Evolutionary conservation across 2,329 filamentous ascomycete genomes (phyloP), one percentile per base, ranked within the genome.

Genomic region (Nigrospora osmanthi): DNA sequence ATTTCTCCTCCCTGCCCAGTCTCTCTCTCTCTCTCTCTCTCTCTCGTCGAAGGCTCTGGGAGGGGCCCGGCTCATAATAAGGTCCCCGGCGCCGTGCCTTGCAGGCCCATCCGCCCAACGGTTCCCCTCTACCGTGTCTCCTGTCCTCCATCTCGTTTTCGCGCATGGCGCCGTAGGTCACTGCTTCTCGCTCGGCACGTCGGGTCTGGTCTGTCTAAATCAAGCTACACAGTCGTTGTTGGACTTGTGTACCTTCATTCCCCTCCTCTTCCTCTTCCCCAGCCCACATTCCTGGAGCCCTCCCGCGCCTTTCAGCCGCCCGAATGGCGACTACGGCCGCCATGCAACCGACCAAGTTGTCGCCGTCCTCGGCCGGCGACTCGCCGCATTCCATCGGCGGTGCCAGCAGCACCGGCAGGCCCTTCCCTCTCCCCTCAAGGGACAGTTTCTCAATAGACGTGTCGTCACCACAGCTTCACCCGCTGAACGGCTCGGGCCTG

Each of bases 361-460:
- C 72, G 61, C 72, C 72, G 57, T 76, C 72, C 34, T 76, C 72
- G 55, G 75, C 71, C 52, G 71, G 68, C 57, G 72, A 75, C 61
- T 77, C 74, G 50, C 71, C 73, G 52, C 66, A 63, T 48, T 72
- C 72, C 42, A 63, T 61, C 40, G 63, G 63, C 32, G 58, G 65
- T 50, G 57, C 57, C 46, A 64, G 64, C 48, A 61, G 56, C 45
- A 59, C 61, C 35, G 59, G 60, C 40, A 66, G 68, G 52, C 63
- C 63, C 30, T 76, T 70, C 49, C 64, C 68, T n/a, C 53, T 73
- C 42, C 66, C 69, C 17, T 66, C 63, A 32, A 64, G 72, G 52
- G 71, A 75, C 37, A 65, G 52, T 46, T 76, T 77, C 56, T 64
- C 65, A 36, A 67, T 76, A 52, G 73, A 76, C 40, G 61, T 75